phyloP scores from a whole-genome alignment of 2,329 filamentous ascomycete genomes.

The Onygenales sp. region DNA sequence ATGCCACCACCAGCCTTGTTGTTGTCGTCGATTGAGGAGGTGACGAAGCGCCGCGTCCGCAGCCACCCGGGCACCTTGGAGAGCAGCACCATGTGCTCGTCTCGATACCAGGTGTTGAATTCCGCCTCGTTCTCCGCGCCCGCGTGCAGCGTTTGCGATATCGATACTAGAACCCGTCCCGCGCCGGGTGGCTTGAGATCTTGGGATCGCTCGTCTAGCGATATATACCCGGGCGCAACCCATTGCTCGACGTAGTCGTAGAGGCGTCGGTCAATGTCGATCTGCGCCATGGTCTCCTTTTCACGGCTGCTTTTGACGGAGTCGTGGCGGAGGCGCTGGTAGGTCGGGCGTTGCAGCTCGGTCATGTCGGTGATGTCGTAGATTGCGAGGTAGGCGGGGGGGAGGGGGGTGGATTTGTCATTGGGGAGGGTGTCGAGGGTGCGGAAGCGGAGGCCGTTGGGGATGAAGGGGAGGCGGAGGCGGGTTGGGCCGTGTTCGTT shows the following conservation, averaged over 20 bases:
- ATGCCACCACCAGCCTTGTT: slow-evolving; percentile 21
- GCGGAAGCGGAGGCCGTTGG: slow-evolving; percentile 70
- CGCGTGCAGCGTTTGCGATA: slow-evolving; percentile 50
- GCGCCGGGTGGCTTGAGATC: slow-evolving; percentile 35
- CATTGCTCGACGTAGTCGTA: slow-evolving; percentile 54
- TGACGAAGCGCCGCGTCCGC: slow-evolving; percentile 60
- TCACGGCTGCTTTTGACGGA: slow-evolving; percentile 49
- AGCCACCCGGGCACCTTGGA: slow-evolving; percentile 70
- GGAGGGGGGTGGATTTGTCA: slow-evolving; percentile 25
- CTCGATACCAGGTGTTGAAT: slow-evolving; percentile 59
- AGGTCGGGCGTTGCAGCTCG: slow-evolving; percentile 59
- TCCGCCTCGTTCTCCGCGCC: slow-evolving; percentile 42
- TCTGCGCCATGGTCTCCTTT: slow-evolving; percentile 52
- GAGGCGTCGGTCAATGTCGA: slow-evolving; percentile 61
- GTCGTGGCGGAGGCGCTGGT: slow-evolving; percentile 44
- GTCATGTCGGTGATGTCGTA: slow-evolving; percentile 74
- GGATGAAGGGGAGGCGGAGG: slow-evolving; percentile 63
- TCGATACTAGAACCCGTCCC: slow-evolving; percentile 49
- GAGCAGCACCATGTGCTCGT: slow-evolving; percentile 65
- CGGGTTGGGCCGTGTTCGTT: slow-evolving; percentile 82
- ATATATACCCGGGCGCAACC: slow-evolving; percentile 48
- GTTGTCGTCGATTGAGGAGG: slow-evolving; percentile 53
- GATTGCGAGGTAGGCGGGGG: slow-evolving; percentile 65
- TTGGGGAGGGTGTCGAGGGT: slow-evolving; percentile 46
- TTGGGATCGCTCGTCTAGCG: slow-evolving; percentile 51